These are phyloP conservation scores for Vigna angularis DNA, from an alignment of 306 rosid genomes.

Conservation along the genomic window DNA sequence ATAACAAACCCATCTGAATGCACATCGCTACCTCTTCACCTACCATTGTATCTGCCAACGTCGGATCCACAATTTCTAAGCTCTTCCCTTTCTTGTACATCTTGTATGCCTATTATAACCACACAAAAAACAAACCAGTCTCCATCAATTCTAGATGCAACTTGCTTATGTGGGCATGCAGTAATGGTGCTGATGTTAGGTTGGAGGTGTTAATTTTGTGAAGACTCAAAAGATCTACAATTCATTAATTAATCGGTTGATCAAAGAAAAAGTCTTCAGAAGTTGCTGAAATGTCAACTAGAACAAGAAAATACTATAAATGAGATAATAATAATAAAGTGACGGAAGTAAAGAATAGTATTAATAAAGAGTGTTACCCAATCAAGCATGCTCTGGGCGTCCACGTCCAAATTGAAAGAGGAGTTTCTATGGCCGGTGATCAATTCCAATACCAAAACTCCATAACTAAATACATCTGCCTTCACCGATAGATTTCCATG, in stretches of 20 bases:
- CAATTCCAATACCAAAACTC: conserved; percentile 86
- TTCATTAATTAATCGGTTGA: conserved; percentile 15
- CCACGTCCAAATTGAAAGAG: conserved; percentile 43
- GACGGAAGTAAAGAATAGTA: neutral
- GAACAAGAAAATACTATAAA: too few species aligned
- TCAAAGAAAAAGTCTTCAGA: neutral
- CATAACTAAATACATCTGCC: conserved; percentile 92
- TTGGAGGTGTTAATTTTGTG: conserved; percentile 18
- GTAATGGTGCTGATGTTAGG: neutral
- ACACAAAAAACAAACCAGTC: neutral
- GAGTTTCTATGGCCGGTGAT: conserved; percentile 77
- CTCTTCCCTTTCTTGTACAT: conserved; percentile 81
- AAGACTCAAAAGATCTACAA: conserved; percentile 10
- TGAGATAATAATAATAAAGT: too few species aligned
- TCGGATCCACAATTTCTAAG: conserved; percentile 74
- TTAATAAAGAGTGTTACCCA: conserved; percentile 42
- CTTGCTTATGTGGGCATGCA: too few species aligned
- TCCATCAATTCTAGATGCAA: neutral
- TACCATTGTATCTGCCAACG: conserved; percentile 56
- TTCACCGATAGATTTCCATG: conserved; percentile 76
- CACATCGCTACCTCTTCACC: conserved; percentile 74
- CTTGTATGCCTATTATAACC: conserved; percentile 71
- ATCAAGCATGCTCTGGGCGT: conserved; percentile 49
- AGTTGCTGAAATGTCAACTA: conserved; percentile 29
- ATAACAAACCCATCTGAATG: conserved; percentile 50